Evolutionary conservation across 371 early-diverging fungal species (phyloP), one percentile per base, ranked within the genome.

Genomic region (Mucor plumbeus): DNA sequence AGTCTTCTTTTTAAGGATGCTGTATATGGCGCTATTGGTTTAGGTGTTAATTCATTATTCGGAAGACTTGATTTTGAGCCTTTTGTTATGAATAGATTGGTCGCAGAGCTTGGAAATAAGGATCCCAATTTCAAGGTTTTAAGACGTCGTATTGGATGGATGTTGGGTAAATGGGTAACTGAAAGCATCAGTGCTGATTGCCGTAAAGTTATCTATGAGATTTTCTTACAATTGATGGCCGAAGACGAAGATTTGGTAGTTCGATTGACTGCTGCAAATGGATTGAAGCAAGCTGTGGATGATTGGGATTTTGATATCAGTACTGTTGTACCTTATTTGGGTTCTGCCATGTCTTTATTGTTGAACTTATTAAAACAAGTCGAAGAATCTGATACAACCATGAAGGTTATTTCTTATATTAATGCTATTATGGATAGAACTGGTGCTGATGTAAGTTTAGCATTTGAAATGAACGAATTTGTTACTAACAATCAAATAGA

Each of bases 251-350:
- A 91, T 61, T 68, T 94, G 69, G 91, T 94, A 14, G 94, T 95
- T n/a, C 89, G 95, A 7, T 79, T 96, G 58, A 88, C 92, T 0
- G 91, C 97, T n/a, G 89, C 92, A 9, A 77, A 84, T 14, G 88
- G 88, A 55, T 77, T 96, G 6, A 76, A 82, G 36, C 73, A 74
- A 41, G 90, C 90, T 44, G 82, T 92, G 7, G 95, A 95, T 64
- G 95, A 96, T 65, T 94, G 93, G 93, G 94, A 94, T 63, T 96
- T 96, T 78, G 93, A 93, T 41, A 80, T 90, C 5, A 74, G 77
- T 0, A 78, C 83, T 26, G 92, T 96, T 56, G 63, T 83, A 26
- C 93, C 94, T 4, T 95, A 86, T 73, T 69, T 93, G 40, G 90
- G 88, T 33, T 73, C 75, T 6, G 79, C 88, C 31, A 82, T 96